Conservation (phyloP, 2,329 filamentous ascomycete species). For the Xylaria sp. region DNA sequence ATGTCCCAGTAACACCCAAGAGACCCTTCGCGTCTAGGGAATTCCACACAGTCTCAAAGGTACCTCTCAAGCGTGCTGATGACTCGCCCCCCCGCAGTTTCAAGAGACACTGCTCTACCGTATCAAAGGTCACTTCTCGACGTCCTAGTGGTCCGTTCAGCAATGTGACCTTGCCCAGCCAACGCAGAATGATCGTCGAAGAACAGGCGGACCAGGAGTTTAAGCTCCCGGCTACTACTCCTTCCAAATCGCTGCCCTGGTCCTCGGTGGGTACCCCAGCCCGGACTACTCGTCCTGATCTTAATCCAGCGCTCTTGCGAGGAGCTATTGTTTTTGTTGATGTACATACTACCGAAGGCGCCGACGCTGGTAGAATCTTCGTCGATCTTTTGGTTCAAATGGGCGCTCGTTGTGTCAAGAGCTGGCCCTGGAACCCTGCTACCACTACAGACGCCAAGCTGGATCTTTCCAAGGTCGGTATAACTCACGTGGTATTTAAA, state of each 20-base stretch:
- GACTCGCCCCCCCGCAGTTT: slow-evolving; percentile 61
- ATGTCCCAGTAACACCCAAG: slow-evolving; percentile 66
- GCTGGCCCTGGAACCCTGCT: slow-evolving; percentile 77
- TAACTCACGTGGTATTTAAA: slow-evolving; percentile 92
- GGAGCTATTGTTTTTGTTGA: slow-evolving; percentile 86
- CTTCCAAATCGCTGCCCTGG: slow-evolving; percentile 64
- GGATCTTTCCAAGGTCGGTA: slow-evolving; percentile 68
- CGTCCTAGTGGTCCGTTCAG: slow-evolving; percentile 58
- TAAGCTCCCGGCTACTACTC: slow-evolving; percentile 54
- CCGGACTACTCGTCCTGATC: slow-evolving; percentile 65
- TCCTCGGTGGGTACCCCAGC: slow-evolving; percentile 66
- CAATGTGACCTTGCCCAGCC: slow-evolving; percentile 63
- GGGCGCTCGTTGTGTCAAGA: slow-evolving; percentile 81
- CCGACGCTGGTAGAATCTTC: slow-evolving; percentile 84
- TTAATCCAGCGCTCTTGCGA: slow-evolving; percentile 66
- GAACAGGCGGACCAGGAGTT: slow-evolving; percentile 37
- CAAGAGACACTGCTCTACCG: slow-evolving; percentile 64
- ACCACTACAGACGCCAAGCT: slow-evolving; percentile 52
- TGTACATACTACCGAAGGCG: slow-evolving; percentile 83
- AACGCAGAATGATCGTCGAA: slow-evolving; percentile 53
- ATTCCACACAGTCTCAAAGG: slow-evolving; percentile 81
- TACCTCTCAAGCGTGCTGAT: slow-evolving; percentile 77
- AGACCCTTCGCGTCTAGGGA: slow-evolving; percentile 60
- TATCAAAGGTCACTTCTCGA: slow-evolving; percentile 58
- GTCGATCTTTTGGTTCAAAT: slow-evolving; percentile 81